A percentile compares a stretch with the other conserved stretches of the same genome.
phyloP scores from a whole-genome alignment of 495 filamentous ascomycete genomes.

The Tuber umbilicatum region DNA sequence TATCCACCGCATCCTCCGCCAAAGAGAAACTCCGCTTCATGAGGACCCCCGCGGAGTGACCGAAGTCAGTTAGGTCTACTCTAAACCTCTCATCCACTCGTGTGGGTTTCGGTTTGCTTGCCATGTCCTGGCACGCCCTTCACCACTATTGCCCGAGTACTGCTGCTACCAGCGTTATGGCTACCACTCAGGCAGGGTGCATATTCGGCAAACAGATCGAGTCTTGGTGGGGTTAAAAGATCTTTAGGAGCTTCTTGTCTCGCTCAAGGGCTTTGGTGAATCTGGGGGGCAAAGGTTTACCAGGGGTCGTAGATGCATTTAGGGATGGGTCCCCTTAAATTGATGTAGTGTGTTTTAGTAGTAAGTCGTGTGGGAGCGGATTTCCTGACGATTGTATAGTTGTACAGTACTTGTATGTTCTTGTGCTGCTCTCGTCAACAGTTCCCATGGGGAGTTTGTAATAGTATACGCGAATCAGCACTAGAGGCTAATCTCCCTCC shows the following conservation, averaged over 20 bases:
- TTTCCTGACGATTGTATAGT: neutral
- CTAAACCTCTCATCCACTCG: too few relatives aligned
- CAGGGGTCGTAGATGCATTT: neutral
- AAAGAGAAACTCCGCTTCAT: neutral
- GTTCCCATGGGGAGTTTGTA: neutral
- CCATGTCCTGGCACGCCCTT: neutral
- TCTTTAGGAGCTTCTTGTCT: neutral
- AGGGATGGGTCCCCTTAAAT: neutral
- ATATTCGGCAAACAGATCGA: neutral
- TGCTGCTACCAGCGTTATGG: neutral
- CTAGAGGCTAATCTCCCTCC: neutral
- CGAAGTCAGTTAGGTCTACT: neutral
- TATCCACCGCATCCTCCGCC: neutral
- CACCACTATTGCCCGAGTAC: neutral
- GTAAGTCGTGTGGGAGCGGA: neutral
- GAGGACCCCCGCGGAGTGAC: neutral
- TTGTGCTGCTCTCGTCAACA: neutral
- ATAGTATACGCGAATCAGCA: neutral
- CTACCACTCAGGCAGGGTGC: neutral
- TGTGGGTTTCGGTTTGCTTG: neutral
- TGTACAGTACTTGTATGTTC: neutral
- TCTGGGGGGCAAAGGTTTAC: neutral
- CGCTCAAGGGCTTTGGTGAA: neutral
- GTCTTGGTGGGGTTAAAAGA: neutral
- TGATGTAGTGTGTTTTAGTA: neutral